Conservation (phyloP, 768 basidiomycete species). For the Trametes punicea region DNA sequence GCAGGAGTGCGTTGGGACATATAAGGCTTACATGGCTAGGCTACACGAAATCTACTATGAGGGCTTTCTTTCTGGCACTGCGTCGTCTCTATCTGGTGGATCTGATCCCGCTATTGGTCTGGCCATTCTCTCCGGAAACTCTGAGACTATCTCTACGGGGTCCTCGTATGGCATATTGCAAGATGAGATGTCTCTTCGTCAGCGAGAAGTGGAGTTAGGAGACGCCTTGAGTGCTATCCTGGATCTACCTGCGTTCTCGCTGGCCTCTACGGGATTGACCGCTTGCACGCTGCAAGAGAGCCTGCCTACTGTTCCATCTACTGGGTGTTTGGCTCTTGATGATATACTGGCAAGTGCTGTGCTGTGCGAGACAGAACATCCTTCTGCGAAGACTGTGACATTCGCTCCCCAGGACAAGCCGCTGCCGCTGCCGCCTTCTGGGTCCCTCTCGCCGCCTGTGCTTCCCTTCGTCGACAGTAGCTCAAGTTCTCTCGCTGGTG, state of each 20-base stretch:
- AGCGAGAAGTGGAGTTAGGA: not conserved
- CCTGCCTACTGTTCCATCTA: not conserved
- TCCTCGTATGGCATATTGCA: not conserved
- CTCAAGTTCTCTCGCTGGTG: conserved; percentile 18
- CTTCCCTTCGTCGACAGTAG: conserved; percentile 1
- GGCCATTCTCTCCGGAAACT: too few relatives aligned
- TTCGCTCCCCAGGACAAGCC: not conserved
- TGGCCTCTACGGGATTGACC: not conserved
- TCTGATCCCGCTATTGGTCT: not conserved
- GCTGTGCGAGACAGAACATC: not conserved
- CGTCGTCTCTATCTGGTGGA: not conserved
- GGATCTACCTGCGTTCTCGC: not conserved
- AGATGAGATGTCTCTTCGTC: not conserved
- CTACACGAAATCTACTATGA: conserved; percentile 47
- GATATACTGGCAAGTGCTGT: conserved; percentile 26
- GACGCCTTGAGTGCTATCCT: not conserved
- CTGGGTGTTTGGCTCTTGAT: conserved; percentile 17
- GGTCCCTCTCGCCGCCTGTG: not conserved
- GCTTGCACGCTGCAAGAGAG: not conserved
- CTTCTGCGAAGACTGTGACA: not conserved
- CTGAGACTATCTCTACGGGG: not conserved
- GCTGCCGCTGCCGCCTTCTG: not conserved
- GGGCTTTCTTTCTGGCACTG: conserved; percentile 27
- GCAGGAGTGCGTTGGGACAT: conserved; percentile 50
- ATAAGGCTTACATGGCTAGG: conserved; percentile 49